A percentile compares a stretch with the other conserved stretches of the same genome.
Evolutionary conservation across 257 asterid species (phyloP).

Genomic region (Nicotiana knightiana): DNA sequence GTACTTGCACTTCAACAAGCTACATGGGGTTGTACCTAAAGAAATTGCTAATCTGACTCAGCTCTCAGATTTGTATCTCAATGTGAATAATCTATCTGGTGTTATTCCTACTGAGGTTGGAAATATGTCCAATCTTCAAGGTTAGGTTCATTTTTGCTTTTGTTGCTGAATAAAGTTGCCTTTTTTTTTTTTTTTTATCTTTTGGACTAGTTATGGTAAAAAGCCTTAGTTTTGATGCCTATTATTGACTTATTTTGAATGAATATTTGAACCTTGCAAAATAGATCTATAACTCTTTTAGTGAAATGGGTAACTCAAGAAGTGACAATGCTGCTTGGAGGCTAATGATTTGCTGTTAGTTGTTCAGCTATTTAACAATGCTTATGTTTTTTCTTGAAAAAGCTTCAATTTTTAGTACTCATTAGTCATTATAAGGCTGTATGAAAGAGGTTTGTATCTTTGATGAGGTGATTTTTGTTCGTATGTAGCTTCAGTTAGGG

Average conservation of each 20-base stretch:
- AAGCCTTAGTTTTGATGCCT: neutral
- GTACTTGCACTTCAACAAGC: constrained; percentile 86
- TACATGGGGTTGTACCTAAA: constrained; percentile 74
- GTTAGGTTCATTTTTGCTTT: constrained; percentile 27
- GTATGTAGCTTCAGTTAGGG: neutral
- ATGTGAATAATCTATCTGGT: constrained; percentile 80
- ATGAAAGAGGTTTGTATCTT: neutral
- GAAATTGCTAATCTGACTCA: constrained; percentile 65
- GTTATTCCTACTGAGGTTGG: constrained; percentile 73
- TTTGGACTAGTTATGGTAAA: neutral
- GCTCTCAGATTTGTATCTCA: constrained; percentile 86
- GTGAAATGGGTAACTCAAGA: neutral
- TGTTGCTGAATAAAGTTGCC: neutral
- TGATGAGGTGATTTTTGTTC: neutral
- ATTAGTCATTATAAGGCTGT: neutral
- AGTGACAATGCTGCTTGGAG: neutral
- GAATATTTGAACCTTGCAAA: constrained; percentile 11
- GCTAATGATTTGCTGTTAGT: neutral
- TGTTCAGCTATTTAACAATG: neutral
- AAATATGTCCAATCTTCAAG: constrained; percentile 65
- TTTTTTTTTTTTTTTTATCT: neutral
- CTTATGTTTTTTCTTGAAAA: neutral
- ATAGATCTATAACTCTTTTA: constrained; percentile 22
- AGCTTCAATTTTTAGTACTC: neutral
- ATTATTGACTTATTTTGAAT: neutral